A percentile compares a stretch with the other conserved stretches of the same genome.
These are phyloP conservation scores for Podaxis sp. DNA, from an alignment of 768 basidiomycete genomes.

Conservation along the genomic window DNA sequence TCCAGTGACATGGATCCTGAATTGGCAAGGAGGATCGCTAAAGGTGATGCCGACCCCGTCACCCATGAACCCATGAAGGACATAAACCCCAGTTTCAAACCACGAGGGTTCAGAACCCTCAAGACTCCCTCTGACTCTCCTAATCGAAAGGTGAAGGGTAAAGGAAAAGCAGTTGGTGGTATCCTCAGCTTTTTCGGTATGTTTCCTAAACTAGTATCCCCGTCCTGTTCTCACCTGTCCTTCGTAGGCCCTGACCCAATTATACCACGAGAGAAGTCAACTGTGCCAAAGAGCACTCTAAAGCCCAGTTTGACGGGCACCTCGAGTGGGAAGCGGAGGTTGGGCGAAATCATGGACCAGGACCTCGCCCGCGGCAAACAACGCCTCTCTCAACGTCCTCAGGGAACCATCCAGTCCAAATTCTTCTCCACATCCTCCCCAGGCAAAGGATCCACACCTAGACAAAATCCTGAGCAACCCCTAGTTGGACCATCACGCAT, in stretches of 20 bases:
- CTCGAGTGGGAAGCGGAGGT: constrained; percentile 73
- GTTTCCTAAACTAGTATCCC: constrained; percentile 17
- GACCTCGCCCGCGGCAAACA: constrained; percentile 55
- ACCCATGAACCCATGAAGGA: constrained; percentile 71
- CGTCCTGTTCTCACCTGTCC: not conserved
- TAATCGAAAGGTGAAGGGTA: constrained; percentile 45
- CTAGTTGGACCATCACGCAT: constrained; percentile 34
- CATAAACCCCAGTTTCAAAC: constrained; percentile 66
- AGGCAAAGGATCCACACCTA: constrained; percentile 17
- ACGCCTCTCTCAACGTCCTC: constrained; percentile 13
- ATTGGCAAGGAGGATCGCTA: constrained; percentile 64
- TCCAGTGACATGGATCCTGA: constrained; percentile 60
- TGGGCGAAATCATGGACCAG: constrained; percentile 67
- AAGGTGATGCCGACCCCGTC: constrained; percentile 70
- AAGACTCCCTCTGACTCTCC: constrained; percentile 22
- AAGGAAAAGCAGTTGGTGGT: constrained; percentile 39
- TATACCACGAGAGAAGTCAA: constrained; percentile 26
- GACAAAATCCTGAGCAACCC: constrained; percentile 16
- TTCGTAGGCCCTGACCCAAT: constrained; percentile 41
- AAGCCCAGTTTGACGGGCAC: constrained; percentile 38
- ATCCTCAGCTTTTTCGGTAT: constrained; percentile 69
- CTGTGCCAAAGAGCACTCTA: constrained; percentile 15
- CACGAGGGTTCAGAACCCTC: constrained; percentile 46
- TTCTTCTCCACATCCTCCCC: constrained; percentile 30
- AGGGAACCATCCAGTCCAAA: constrained; percentile 30